Conservation (phyloP, 2,329 filamentous ascomycete species). For the Xylaria sp. region DNA sequence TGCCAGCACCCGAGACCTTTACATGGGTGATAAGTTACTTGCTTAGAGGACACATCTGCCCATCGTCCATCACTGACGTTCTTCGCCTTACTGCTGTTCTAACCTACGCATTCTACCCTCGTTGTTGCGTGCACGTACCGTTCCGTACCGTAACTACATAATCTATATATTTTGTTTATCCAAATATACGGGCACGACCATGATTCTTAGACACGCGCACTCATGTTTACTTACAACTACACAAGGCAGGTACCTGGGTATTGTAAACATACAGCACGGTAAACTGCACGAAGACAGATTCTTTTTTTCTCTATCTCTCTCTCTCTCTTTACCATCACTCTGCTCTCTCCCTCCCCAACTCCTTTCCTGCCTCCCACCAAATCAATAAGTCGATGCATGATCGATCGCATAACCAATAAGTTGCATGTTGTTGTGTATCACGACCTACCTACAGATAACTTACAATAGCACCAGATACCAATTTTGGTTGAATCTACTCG, state of each 20-base stretch:
- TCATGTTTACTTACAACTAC: no score
- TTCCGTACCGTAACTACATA: no score
- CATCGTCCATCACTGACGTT: not conserved
- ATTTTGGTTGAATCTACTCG: not conserved
- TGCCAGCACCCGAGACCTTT: not conserved
- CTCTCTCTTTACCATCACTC: no score
- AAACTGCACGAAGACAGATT: not conserved
- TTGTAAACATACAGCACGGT: not conserved
- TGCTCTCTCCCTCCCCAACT: not conserved
- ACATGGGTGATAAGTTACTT: not conserved
- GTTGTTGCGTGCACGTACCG: not conserved
- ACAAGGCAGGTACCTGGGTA: not conserved
- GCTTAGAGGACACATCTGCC: not conserved
- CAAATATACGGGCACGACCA: not conserved
- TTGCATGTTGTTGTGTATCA: not conserved
- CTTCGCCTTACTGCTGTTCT: not conserved
- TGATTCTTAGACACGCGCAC: not conserved
- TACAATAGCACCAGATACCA: not conserved
- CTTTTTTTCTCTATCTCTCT: no score
- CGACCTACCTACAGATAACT: not conserved
- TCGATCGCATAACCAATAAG: not conserved
- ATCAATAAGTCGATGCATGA: not conserved
- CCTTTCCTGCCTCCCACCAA: not conserved
- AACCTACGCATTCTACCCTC: not conserved
- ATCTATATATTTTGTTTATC: not conserved